Percentiles rank a stretch among this genome's conserved stretches.
phyloP scores from a whole-genome alignment of 1,284 basidiomycete genomes.

The Malassezia globosa region DNA sequence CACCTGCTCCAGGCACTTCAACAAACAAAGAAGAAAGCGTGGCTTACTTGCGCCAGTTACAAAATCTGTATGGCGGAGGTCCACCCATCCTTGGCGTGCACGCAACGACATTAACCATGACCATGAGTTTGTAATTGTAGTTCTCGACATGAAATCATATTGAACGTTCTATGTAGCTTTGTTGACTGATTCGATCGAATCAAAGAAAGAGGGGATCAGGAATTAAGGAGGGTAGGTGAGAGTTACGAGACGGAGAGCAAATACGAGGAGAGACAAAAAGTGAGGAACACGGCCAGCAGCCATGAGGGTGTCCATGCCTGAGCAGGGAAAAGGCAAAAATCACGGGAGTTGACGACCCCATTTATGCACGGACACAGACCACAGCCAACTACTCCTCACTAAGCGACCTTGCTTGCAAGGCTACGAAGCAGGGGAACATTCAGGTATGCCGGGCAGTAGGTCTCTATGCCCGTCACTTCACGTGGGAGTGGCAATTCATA shows the following conservation, averaged over 20 bases:
- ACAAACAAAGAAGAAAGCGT: constrained; percentile 23
- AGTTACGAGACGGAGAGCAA: no score
- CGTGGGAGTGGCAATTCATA: constrained; percentile 44
- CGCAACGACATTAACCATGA: constrained; percentile 42
- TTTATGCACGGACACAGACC: neutral
- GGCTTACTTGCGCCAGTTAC: constrained; percentile 38
- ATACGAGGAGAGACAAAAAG: no score
- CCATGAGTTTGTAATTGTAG: constrained; percentile 26
- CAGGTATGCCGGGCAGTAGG: constrained; percentile 45
- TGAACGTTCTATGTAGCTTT: no score
- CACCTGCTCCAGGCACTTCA: constrained; percentile 40
- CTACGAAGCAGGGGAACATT: constrained; percentile 38
- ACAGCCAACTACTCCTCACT: neutral
- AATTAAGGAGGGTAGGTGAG: no score
- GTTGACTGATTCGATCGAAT: no score
- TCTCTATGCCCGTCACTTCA: constrained; percentile 47
- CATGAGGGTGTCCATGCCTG: no score
- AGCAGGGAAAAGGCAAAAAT: no score
- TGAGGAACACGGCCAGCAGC: no score
- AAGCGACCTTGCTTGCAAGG: constrained; percentile 41
- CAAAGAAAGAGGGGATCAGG: no score
- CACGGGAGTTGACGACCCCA: no score
- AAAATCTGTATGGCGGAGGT: constrained; percentile 37
- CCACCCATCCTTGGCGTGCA: constrained; percentile 43
- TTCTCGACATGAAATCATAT: neutral